Conservation (phyloP, 2,329 filamentous ascomycete genomes). For the Purpureocillium lavendulum region DNA sequence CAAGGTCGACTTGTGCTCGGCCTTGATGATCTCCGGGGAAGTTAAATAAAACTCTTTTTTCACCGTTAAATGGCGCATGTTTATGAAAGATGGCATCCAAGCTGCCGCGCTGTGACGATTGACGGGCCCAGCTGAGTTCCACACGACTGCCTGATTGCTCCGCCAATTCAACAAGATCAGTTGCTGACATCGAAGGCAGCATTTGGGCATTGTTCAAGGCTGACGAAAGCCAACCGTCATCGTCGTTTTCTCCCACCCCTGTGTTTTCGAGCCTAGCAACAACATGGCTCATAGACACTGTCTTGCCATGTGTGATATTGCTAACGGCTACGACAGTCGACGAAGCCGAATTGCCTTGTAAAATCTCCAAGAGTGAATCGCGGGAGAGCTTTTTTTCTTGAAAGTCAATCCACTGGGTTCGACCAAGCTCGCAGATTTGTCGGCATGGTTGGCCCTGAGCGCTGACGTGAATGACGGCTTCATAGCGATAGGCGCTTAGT, state of each 20-base stretch:
- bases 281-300: background rate
- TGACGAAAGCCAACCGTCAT: slow-evolving; percentile 5
- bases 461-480: slow-evolving; percentile 11
- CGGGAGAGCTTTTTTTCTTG: slow-evolving; percentile 3
- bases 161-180: slow-evolving; percentile 13
- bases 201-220: slow-evolving; percentile 1
- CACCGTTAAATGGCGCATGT: slow-evolving; percentile 15
- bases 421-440: slow-evolving; percentile 4
- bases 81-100: slow-evolving; percentile 23
- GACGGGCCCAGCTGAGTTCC: slow-evolving; percentile 35
- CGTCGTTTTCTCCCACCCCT: background rate
- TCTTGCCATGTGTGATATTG: background rate
- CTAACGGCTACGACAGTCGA: background rate
- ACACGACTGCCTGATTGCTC: slow-evolving; percentile 33
- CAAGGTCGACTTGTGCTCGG: slow-evolving; percentile 2
- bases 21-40: slow-evolving; percentile 13
- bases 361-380: slow-evolving; percentile 3
- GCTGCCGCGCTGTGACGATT: slow-evolving; percentile 16
- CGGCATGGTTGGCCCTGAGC: background rate
- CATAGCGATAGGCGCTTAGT: slow-evolving; percentile 18
- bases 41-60: slow-evolving; percentile 8
- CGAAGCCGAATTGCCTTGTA: slow-evolving; percentile 1
- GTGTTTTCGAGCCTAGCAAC: background rate
- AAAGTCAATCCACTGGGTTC: slow-evolving; percentile 13
- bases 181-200: slow-evolving; percentile 5